Evolutionary conservation across 345 rosid genomes (phyloP).

Genomic region (Boechera stricta): DNA sequence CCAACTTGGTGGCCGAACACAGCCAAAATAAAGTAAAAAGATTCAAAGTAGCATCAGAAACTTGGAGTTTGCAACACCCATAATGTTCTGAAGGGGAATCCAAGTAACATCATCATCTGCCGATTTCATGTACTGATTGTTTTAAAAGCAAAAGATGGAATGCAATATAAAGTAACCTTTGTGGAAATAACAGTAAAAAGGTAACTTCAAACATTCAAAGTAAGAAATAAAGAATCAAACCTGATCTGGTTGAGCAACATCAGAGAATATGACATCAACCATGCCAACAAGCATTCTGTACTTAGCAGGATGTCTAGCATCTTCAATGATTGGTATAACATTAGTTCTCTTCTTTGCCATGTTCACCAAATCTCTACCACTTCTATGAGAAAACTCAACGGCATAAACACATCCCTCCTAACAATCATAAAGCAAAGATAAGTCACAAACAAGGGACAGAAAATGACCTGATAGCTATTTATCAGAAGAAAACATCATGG

Average conservation of each 20-base stretch:
- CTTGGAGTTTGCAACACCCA: constrained; percentile 66
- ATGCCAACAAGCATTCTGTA: constrained; percentile 97
- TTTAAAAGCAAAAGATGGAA: background rate
- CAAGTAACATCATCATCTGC: constrained; percentile 43
- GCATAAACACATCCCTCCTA: constrained; percentile 94
- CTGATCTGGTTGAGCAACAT: constrained; percentile 99
- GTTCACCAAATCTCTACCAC: constrained; percentile 98
- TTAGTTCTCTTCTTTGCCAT: constrained; percentile 98
- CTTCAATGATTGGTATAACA: constrained; percentile 92
- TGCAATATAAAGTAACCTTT: background rate
- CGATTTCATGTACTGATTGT: constrained; percentile 1
- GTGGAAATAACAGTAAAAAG: background rate
- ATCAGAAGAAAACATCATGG: background rate
- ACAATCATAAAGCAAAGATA: background rate
- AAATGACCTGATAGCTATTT: background rate
- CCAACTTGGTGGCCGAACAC: background rate
- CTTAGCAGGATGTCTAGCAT: constrained; percentile 97
- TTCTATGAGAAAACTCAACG: constrained; percentile 93
- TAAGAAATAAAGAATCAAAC: constrained; percentile 48
- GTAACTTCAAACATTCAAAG: background rate
- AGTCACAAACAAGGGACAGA: background rate
- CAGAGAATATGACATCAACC: constrained; percentile 99
- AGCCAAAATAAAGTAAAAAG: background rate
- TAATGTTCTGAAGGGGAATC: constrained; percentile 44
- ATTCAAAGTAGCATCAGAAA: constrained; percentile 56